Conservation (phyloP, 2,329 filamentous ascomycete species). For the Rhexocercosporidium sp. region DNA sequence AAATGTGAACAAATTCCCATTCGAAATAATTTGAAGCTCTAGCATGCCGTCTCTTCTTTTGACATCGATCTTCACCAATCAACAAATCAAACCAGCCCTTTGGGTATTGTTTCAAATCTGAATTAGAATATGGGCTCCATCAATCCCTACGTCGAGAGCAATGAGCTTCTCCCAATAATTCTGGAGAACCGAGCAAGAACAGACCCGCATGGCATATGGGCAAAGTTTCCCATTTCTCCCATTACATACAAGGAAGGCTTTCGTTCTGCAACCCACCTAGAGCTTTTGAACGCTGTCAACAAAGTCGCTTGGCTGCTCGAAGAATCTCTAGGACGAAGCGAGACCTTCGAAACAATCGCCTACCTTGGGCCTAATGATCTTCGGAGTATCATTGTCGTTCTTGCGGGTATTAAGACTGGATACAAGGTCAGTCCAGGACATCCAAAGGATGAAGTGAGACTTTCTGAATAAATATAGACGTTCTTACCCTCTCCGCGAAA, state of each 20-base stretch:
- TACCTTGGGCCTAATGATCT: conserved; percentile 46
- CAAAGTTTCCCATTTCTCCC: conserved; percentile 21
- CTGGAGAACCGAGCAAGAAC: conserved; percentile 15
- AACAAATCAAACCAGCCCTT: not conserved
- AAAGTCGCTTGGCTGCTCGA: conserved; percentile 32
- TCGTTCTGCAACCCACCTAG: conserved; percentile 24
- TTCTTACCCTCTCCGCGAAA: conserved; percentile 8
- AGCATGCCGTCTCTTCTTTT: too few species aligned
- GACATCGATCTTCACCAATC: not conserved
- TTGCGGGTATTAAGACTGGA: conserved; percentile 5
- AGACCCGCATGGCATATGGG: conserved; percentile 20
- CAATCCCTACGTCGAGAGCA: not conserved
- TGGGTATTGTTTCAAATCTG: not conserved
- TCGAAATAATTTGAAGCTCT: too few species aligned
- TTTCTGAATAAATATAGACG: not conserved
- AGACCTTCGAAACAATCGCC: conserved; percentile 47
- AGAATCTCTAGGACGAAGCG: conserved; percentile 20
- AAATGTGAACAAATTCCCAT: too few species aligned
- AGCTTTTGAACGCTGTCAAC: conserved; percentile 34
- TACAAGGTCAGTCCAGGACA: not conserved
- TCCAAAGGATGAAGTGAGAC: too few species aligned
- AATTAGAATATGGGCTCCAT: not conserved
- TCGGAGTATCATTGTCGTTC: not conserved
- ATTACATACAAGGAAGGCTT: conserved; percentile 23
- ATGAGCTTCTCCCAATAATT: conserved; percentile 4